A percentile compares a stretch with the other conserved stretches of the same genome.
These are phyloP conservation scores for Plasmodium ovale DNA, from an alignment of 169 alveolate genomes.

Conservation along the genomic window DNA sequence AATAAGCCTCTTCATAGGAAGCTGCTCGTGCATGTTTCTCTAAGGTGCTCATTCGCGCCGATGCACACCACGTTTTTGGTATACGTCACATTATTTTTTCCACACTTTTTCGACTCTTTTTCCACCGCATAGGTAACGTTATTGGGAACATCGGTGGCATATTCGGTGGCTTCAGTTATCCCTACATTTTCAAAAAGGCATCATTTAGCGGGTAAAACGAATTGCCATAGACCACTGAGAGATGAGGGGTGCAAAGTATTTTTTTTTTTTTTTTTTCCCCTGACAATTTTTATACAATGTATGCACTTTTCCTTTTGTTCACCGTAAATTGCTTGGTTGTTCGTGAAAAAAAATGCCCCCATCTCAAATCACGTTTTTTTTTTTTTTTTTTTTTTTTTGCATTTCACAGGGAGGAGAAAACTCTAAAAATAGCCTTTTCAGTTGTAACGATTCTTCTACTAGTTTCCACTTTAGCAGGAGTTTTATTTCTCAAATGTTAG, in stretches of 20 bases:
- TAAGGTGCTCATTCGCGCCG: too few species aligned
- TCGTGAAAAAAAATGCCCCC: background rate
- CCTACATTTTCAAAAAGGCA: constrained; percentile 19
- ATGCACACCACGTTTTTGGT: too few species aligned
- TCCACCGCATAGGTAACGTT: constrained; percentile 31
- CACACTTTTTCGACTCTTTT: background rate
- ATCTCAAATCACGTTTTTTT: too few species aligned
- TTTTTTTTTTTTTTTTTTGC: background rate
- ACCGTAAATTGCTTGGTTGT: too few species aligned
- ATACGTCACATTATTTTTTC: background rate
- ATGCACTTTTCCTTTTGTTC: too few species aligned
- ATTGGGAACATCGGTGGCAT: constrained; percentile 57
- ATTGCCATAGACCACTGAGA: too few species aligned
- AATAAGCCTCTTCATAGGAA: background rate
- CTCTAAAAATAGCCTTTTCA: background rate
- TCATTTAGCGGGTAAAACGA: constrained; percentile 24
- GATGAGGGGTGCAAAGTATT: too few species aligned
- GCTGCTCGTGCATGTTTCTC: background rate
- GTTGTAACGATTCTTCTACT: constrained; percentile 4
- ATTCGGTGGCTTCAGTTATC: constrained; percentile 40
- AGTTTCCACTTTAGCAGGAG: background rate
- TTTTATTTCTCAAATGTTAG: constrained; percentile 36
- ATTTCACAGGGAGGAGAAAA: constrained; percentile 24
- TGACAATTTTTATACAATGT: too few species aligned
- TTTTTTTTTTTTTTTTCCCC: too few species aligned